A percentile compares a stretch with the other conserved stretches of the same genome.
These are phyloP conservation scores for Pyrenophora seminiperda DNA, from an alignment of 2,329 filamentous ascomycete species.

Conservation along the genomic window DNA sequence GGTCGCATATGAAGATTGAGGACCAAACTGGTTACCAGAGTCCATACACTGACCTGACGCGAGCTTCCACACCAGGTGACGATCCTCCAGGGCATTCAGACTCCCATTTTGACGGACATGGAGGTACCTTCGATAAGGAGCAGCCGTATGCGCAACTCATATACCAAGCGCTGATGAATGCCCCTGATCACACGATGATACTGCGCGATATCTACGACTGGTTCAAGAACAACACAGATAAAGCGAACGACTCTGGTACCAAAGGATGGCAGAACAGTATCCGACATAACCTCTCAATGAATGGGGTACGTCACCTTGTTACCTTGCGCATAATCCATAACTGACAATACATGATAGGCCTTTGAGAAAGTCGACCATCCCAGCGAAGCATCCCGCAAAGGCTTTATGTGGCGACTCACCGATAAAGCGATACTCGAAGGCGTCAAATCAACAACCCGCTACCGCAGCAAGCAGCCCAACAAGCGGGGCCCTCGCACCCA, in stretches of 20 bases:
- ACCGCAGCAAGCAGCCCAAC: constrained; percentile 54
- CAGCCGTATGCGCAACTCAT: constrained; percentile 84
- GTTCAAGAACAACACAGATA: constrained; percentile 82
- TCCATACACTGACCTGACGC: constrained; percentile 30
- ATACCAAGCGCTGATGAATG: constrained; percentile 72
- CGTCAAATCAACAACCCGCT: constrained; percentile 80
- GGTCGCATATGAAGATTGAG: constrained; percentile 22
- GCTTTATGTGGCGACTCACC: constrained; percentile 77
- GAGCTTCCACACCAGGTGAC: constrained; percentile 30
- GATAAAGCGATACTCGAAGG: constrained; percentile 70
- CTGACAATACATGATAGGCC: constrained; percentile 51
- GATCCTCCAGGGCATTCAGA: constrained; percentile 9
- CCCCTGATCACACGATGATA: constrained; percentile 70
- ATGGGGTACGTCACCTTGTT: constrained; percentile 65
- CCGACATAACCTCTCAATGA: constrained; percentile 95
- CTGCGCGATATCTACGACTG: constrained; percentile 89
- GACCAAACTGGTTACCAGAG: constrained; percentile 25
- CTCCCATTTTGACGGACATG: constrained; percentile 21
- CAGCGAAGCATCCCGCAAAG: constrained; percentile 65
- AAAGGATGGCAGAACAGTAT: constrained; percentile 94
- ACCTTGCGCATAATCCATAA: background rate
- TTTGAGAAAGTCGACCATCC: constrained; percentile 59
- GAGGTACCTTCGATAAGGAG: constrained; percentile 48
- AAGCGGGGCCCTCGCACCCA: constrained; percentile 45
- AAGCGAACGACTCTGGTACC: constrained; percentile 62